Base-by-base conservation (phyloP, 352 stramenopile species). In the Pythium phragmitis region DNA sequence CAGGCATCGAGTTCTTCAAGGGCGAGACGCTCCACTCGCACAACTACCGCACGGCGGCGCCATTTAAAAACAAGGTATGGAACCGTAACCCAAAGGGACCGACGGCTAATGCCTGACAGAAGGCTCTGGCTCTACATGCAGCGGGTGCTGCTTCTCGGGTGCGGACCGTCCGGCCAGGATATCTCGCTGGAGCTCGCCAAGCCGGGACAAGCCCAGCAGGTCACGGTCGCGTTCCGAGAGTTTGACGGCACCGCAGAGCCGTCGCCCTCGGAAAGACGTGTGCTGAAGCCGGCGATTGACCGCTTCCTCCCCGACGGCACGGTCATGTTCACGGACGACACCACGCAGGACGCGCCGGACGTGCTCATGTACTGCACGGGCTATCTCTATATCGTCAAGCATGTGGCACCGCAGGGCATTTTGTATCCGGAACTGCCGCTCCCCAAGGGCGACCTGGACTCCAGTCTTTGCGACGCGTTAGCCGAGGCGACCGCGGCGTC, bases 341-440 rank as follows among this genome's bases (percentile, higher is more conserved):
- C 79, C n/a, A 67, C 55, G 11, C 72, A 87, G 39, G 61, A 39
- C 26, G 63, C 81, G 0, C 75, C 77, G 19, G 79, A 94, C 55
- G 85, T 91, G 67, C 74, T 94, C 59, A 92, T 94, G 74, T 80
- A 82, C 57, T 91, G 81, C 68, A 92, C 82, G 3, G 85, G 85
- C 12, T 94, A 94, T 53, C 52, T 80, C 53, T 94, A 94, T 66
- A 74, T 77, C 0, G 75, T 78, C 26, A 84, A 76, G 37, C 65
- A 83, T 7, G 54, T 93, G 17, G 63, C 85, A 0, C 82, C 80
- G 6, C 54, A 58, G 0, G 59, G 73, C 12, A 50, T 89, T n/a
- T 65, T 91, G 41, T 91, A 87, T 65, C 57, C 49, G 12, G 47
- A 53, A 39, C 30, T 58, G 57, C 63, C 52, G 33, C 6, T 65